Percentiles rank a stretch among this genome's conserved stretches.
phyloP scores from a whole-genome alignment of 1,284 basidiomycete genomes.

The Rhizopogon parksii region DNA sequence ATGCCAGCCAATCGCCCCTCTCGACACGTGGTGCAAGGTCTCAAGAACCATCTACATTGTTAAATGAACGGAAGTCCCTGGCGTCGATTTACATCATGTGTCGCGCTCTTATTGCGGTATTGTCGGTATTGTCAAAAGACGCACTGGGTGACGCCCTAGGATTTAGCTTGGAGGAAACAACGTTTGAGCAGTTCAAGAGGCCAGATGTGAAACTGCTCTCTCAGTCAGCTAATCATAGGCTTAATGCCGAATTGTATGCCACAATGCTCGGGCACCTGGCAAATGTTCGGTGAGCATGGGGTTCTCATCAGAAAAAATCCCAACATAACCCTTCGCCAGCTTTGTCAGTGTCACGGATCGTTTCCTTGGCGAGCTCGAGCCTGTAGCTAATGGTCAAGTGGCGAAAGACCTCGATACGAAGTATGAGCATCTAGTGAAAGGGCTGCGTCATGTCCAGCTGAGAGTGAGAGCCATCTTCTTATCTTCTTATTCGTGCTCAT shows the following conservation, averaged over 20 bases:
- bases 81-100: conserved; percentile 86
- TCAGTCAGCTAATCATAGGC: conserved; percentile 67
- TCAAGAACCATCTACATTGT: conserved; percentile 50
- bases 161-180: conserved; percentile 74
- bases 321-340: conserved; percentile 31
- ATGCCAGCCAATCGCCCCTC: conserved; percentile 40
- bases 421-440: conserved; percentile 77
- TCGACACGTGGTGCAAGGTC: conserved; percentile 34
- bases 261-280: conserved; percentile 79
- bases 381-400: conserved; percentile 67
- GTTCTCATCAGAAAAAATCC: not conserved
- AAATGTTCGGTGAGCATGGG: conserved; percentile 51
- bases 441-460: conserved; percentile 73
- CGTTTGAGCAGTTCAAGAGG: conserved; percentile 78
- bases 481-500: not conserved
- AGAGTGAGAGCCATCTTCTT: conserved; percentile 43
- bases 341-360: conserved; percentile 86
- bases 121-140: conserved; percentile 68
- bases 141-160: conserved; percentile 73
- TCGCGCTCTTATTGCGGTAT: conserved; percentile 72
- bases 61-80: conserved; percentile 74
- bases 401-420: conserved; percentile 73
- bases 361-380: conserved; percentile 72
- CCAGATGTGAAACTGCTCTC: conserved; percentile 63
- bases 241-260: conserved; percentile 77